Conservation (phyloP, 495 filamentous ascomycete species). For the Talaromyces ruber region DNA sequence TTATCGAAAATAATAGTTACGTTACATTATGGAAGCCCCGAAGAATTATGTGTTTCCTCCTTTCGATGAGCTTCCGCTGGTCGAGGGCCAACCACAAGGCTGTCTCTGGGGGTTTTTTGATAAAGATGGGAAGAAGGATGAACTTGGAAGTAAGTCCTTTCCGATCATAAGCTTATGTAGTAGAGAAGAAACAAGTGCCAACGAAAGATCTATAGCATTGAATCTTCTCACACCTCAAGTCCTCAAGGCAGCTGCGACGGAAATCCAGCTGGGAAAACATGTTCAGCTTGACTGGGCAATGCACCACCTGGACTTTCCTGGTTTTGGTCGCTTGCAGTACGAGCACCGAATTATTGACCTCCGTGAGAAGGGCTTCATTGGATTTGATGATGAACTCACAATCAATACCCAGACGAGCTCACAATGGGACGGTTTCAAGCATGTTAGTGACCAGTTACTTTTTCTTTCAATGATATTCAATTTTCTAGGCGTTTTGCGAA, state of each 20-base stretch:
- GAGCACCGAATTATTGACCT: background rate
- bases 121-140: background rate
- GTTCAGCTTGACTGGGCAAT: background rate
- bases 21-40: no score
- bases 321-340: background rate
- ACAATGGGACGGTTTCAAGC: no score
- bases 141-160: background rate
- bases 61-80: background rate
- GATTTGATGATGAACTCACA: no score
- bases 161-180: background rate
- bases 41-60: background rate
- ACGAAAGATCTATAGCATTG: background rate
- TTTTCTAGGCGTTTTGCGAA: no score
- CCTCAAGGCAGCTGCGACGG: background rate
- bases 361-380: no score
- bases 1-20: no score
- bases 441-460: no score
- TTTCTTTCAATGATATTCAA: no score
- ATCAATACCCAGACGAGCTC: no score
- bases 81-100: background rate
- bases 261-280: slow-evolving; percentile 3
- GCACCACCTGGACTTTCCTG: background rate
- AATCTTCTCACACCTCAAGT: background rate
- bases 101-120: background rate
- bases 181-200: background rate